Evolutionary conservation across 1,139 yeast genomes (phyloP), one percentile per base, ranked within the genome.

Genomic region (Hansenula sp.): DNA sequence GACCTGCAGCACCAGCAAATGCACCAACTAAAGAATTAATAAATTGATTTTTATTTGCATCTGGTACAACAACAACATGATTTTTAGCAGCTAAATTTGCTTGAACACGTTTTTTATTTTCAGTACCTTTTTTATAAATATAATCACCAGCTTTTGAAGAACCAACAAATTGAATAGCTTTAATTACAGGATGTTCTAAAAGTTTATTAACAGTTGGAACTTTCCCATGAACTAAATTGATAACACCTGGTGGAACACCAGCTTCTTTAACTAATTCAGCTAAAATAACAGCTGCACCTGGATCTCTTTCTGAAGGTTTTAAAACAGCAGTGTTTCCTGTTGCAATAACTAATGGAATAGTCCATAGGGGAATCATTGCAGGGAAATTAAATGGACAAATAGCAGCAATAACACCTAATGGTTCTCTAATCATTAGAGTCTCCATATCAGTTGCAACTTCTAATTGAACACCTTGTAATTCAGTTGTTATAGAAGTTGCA

Each of bases 1-100:
- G 90, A 44, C 92, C 92, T 28, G 90, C 90, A 45, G 92, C 92
- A 32, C 92, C 92, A 55, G 84, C 83, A 19, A 88, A 87, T 34
- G 92, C 89, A 36, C 90, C 90, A 42, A 71, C 80, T 34, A 82
- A 65, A 22, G 87, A 82, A 57, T 79, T 80, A 50, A 83, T 65
- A 43, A 85, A 79, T 50, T 79, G 84, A 47, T 66, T 62, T 60
- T 77, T 79, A 64, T 79, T 75, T 27, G 90, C 88, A 55, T 82
- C 90, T 9, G 89, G 89, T 49, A 80, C 71, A 26, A 82, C 77
- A 39, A 82, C 77, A 59, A 83, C 77, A 61, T 82, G 90, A 67
- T 82, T 82, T 65, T 82, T 82, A 35, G 90, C 90, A 28, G 89
- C 90, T 56, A 82, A 67, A 60, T 82, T 82, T 44, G 89, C 86